A percentile compares a stretch with the other conserved stretches of the same genome.
Evolutionary conservation across 1,139 yeast species (phyloP).

Genomic region (Scheffersomyces lignicola): DNA sequence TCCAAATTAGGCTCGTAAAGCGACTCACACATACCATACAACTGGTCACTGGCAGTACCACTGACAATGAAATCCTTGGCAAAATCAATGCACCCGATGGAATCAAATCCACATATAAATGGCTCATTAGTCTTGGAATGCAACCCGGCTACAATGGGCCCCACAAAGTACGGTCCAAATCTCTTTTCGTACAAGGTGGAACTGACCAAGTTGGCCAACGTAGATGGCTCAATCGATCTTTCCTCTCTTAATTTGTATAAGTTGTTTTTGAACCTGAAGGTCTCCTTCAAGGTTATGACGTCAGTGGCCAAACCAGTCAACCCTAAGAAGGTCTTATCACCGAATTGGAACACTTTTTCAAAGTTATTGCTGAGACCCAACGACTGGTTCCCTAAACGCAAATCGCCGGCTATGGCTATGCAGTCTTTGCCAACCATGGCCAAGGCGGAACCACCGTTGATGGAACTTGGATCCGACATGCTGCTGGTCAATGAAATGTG

Average conservation of each 20-base stretch:
- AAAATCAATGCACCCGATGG: constrained; percentile 94
- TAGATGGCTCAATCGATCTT: constrained; percentile 86
- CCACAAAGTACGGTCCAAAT: constrained; percentile 96
- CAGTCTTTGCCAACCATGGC: constrained; percentile 99
- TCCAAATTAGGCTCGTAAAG: constrained; percentile 90
- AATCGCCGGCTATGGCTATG: constrained; percentile 95
- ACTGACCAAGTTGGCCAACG: constrained; percentile 90
- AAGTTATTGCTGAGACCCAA: constrained; percentile 89
- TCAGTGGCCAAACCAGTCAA: constrained; percentile 95
- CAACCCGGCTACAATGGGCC: constrained; percentile 96
- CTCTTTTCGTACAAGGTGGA: constrained; percentile 86
- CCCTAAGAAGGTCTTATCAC: constrained; percentile 79
- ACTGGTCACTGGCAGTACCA: constrained; percentile 95
- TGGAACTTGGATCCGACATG: constrained; percentile 53
- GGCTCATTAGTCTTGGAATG: constrained; percentile 81
- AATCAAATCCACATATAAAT: constrained; percentile 92
- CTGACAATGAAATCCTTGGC: constrained; percentile 96
- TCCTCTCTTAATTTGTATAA: constrained; percentile 91
- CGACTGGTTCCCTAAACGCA: constrained; percentile 92
- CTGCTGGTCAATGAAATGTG: constrained; percentile 7
- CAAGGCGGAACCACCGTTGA: constrained; percentile 82
- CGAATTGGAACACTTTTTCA: constrained; percentile 86
- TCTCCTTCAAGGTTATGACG: constrained; percentile 80
- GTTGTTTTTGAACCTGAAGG: constrained; percentile 81
- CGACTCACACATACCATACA: constrained; percentile 99